Percentiles rank a stretch among this genome's conserved stretches.
phyloP scores from a whole-genome alignment of 495 filamentous ascomycete species.

The Terfezia boudieri region DNA sequence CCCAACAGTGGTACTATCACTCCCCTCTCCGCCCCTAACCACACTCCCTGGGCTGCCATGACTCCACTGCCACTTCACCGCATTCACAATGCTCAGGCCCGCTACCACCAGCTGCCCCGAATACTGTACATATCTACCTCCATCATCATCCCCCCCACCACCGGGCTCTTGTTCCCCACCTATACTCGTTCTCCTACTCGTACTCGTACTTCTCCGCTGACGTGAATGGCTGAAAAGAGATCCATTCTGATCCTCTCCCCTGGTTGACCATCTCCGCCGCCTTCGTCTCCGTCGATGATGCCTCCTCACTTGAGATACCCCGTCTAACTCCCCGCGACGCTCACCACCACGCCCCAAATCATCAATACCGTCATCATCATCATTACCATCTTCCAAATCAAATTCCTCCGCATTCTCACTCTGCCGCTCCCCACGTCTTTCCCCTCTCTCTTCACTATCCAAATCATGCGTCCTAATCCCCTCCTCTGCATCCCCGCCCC shows the following conservation, averaged over 20 bases:
- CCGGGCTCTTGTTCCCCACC: not conserved
- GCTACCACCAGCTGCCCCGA: conserved; percentile 15
- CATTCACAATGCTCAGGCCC: conserved; percentile 10
- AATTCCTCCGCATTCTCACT: not conserved
- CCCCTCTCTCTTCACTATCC: conserved; percentile 15
- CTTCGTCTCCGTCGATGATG: conserved; percentile 1
- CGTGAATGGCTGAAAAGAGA: no score
- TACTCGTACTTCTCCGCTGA: no score
- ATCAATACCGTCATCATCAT: no score
- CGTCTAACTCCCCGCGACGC: no score
- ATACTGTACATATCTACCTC: conserved; percentile 8
- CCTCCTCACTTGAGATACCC: not conserved
- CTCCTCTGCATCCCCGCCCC: not conserved
- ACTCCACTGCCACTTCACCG: conserved; percentile 13
- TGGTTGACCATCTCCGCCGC: not conserved
- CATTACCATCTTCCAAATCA: no score
- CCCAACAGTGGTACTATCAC: no score
- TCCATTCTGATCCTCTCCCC: no score
- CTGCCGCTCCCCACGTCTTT: not conserved
- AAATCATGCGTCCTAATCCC: conserved; percentile 5
- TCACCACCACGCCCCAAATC: no score
- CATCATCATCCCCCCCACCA: not conserved
- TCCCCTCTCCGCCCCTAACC: no score
- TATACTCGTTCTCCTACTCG: not conserved
- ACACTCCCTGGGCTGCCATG: not conserved